Evolutionary conservation across 176 grass and related monocot genomes (phyloP).

Genomic region (Avena sativa): DNA sequence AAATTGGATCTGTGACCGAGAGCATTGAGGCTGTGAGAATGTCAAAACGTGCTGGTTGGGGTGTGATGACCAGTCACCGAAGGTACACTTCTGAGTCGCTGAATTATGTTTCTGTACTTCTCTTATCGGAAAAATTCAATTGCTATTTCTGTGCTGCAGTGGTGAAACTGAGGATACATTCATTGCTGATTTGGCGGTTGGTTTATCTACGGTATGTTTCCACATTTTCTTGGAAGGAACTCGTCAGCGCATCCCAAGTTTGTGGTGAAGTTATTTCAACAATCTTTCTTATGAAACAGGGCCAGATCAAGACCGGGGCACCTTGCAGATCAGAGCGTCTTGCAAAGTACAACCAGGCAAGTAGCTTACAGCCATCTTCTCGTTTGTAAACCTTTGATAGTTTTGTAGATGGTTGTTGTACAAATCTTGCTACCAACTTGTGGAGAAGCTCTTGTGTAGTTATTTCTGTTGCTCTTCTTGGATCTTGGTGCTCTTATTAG

Average conservation of each 20-base stretch:
- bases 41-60: constrained; percentile 85
- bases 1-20: constrained; percentile 92
- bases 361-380: not conserved
- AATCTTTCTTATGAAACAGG: constrained; percentile 54
- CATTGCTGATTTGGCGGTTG: constrained; percentile 90
- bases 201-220: constrained; percentile 68
- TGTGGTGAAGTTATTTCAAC: not conserved
- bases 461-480: not conserved
- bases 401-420: not conserved
- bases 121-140: not conserved
- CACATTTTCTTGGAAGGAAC: not conserved
- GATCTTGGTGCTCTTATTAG: not conserved
- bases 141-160: constrained; percentile 45
- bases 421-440: not conserved
- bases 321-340: constrained; percentile 91
- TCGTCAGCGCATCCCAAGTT: not conserved
- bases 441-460: not conserved
- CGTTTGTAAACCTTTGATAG: not conserved
- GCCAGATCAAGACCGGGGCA: constrained; percentile 94
- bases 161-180: constrained; percentile 95
- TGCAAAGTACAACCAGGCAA: constrained; percentile 93
- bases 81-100: constrained; percentile 47
- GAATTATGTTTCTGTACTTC: not conserved
- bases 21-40: constrained; percentile 92
- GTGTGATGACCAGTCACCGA: constrained; percentile 91